Evolutionary conservation across 805 yeast genomes (phyloP), one percentile per base, ranked within the genome.

Genomic region (Candida adriatica): DNA sequence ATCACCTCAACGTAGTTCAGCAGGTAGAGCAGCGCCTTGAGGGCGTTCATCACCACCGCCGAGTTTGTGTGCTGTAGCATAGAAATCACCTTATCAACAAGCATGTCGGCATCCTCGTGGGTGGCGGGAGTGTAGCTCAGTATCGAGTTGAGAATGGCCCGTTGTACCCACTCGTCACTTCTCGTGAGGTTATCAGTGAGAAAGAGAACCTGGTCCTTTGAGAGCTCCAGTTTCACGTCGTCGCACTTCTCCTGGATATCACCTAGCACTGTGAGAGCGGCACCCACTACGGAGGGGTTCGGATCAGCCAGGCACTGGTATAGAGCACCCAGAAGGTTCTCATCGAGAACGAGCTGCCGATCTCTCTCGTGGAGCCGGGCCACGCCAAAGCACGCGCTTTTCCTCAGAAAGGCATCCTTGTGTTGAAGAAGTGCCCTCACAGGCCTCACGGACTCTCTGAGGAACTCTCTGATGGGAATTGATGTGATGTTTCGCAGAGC

Each of bases 41-140:
- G 62, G 0, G 94, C 67, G 45, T 84, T 87, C 37, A 87, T 54
- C 0, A 82, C 90, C 8, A 88, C 92, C 0, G 92, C 70, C 0
- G 94, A 64, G 55, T 84, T 87, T 13, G 77, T 79, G 51, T 84
- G 94, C 48, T 77, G 94, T 16, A 90, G 58, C 24, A 78, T 73
- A 0, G 95, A 87, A 6, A 80, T 53, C 4, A 74, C 62, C 10
- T 68, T 59, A 23, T 81, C 90, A 16, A 85, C 73, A 46, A 88
- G 49, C 4, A 64, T 62, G 26, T 72, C 57, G 0, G 95, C 86
- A 23, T 81, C 90, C 2, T 62, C 63, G n/a, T 73, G 61, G 0
- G 68, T 61, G 40, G 77, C 74, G 2, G 97, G 96, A 2, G 79
- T 79, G 52, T 68, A 84, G 6, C 73, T 58, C 66, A 75, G 65